A percentile compares a stretch with the other conserved stretches of the same genome.
These are phyloP conservation scores for Cladosporium velox DNA, from an alignment of 2,329 filamentous ascomycete genomes.

Conservation along the genomic window DNA sequence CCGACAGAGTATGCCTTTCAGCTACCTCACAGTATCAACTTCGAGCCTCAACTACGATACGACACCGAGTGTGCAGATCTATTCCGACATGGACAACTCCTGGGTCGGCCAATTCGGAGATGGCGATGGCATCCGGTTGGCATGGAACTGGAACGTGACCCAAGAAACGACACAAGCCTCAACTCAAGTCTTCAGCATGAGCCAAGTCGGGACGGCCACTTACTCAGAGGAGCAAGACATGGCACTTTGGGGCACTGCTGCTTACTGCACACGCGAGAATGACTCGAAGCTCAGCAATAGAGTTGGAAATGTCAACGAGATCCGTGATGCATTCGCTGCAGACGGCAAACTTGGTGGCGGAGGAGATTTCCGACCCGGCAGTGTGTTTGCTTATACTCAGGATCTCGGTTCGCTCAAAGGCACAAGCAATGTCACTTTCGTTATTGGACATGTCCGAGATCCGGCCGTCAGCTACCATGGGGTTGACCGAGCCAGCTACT, in stretches of 20 bases:
- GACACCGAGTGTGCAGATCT: constrained; percentile 41
- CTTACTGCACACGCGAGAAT: constrained; percentile 42
- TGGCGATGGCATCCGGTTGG: constrained; percentile 23
- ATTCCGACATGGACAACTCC: constrained; percentile 47
- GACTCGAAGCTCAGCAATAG: constrained; percentile 33
- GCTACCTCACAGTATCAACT: constrained; percentile 45
- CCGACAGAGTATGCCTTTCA: constrained; percentile 49
- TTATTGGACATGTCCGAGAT: constrained; percentile 45
- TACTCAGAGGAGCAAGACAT: constrained; percentile 44
- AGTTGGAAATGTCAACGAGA: constrained; percentile 34
- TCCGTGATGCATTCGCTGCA: constrained; percentile 38
- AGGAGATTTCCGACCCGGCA: constrained; percentile 32
- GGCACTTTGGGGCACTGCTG: constrained; percentile 46
- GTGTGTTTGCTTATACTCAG: constrained; percentile 43
- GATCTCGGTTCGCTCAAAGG: constrained; percentile 40
- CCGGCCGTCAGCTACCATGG: constrained; percentile 46
- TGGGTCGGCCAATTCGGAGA: constrained; percentile 42
- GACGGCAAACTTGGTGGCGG: constrained; percentile 35
- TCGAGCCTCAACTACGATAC: constrained; percentile 26
- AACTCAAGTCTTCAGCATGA: constrained; percentile 39
- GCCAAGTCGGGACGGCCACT: constrained; percentile 34
- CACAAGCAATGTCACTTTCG: constrained; percentile 42
- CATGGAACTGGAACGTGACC: constrained; percentile 21
- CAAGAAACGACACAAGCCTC: constrained; percentile 22
- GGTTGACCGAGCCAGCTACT: constrained; percentile 44